These are phyloP conservation scores for Trypanosoma caninum DNA, from an alignment of 208 protist species.

Conservation along the genomic window DNA sequence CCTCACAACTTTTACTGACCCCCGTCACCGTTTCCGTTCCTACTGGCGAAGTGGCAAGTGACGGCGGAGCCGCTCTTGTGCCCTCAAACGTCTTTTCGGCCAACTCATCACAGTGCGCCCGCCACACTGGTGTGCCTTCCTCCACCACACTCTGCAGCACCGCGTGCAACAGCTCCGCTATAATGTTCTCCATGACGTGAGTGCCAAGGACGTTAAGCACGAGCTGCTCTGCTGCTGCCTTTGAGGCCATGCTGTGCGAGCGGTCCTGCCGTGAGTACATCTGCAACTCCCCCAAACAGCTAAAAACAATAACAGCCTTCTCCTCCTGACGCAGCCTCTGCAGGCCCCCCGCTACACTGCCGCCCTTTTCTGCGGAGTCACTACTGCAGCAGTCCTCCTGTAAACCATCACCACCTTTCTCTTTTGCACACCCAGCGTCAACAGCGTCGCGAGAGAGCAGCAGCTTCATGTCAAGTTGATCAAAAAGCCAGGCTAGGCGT, in stretches of 20 bases:
- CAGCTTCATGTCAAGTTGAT: constrained; percentile 37
- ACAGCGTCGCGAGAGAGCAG: constrained; percentile 3
- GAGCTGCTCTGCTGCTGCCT: constrained; percentile 48
- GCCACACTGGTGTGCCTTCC: constrained; percentile 64
- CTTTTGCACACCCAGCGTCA: neutral
- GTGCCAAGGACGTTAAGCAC: constrained; percentile 75
- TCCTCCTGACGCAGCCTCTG: constrained; percentile 23
- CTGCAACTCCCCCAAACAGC: constrained; percentile 61
- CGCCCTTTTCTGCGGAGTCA: neutral
- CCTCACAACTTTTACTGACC: neutral
- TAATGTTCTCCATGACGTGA: constrained; percentile 65
- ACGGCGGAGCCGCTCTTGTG: constrained; percentile 5
- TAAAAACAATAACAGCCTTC: constrained; percentile 62
- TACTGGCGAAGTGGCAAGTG: neutral
- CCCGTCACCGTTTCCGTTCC: neutral
- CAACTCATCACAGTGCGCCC: constrained; percentile 36
- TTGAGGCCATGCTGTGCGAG: constrained; percentile 45
- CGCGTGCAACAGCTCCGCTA: constrained; percentile 66
- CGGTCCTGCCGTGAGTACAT: constrained; percentile 53
- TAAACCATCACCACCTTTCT: neutral
- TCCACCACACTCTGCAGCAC: constrained; percentile 69
- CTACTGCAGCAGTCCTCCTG: neutral
- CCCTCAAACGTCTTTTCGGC: constrained; percentile 23
- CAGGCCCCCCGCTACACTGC: neutral
- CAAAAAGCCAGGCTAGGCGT: constrained; percentile 49